phyloP scores from a whole-genome alignment of 192 early-diverging fungal species.

The Backusella sp. region DNA sequence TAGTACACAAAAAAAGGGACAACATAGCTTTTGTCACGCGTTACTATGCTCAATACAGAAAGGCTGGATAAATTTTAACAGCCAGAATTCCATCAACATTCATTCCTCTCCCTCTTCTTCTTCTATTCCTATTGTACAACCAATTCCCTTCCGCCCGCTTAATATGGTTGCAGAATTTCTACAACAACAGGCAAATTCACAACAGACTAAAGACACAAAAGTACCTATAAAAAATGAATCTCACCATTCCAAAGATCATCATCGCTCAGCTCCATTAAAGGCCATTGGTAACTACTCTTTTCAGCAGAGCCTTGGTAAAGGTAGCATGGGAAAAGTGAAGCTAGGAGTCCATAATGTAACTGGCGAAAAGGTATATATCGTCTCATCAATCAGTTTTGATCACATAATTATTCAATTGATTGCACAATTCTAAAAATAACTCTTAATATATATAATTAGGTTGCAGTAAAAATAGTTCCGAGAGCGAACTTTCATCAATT shows the following conservation, averaged over 20 bases:
- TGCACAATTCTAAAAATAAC: neutral
- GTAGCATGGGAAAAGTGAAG: constrained; percentile 97
- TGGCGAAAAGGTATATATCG: constrained; percentile 67
- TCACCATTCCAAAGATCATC: neutral
- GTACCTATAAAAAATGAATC: neutral
- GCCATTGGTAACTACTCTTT: constrained; percentile 32
- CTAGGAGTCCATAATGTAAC: constrained; percentile 71
- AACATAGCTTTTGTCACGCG: constrained; percentile 12
- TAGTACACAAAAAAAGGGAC: neutral
- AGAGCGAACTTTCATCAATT: constrained; percentile 27
- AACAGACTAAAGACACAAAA: neutral
- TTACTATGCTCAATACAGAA: constrained; percentile 14
- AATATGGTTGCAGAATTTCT: constrained; percentile 9
- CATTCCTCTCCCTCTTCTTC: constrained; percentile 2
- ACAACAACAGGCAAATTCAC: constrained; percentile 8
- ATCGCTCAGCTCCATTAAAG: constrained; percentile 14
- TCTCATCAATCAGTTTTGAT: neutral
- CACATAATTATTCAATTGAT: neutral
- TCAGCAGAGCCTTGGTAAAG: constrained; percentile 86
- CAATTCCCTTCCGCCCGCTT: neutral
- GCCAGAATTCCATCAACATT: neutral
- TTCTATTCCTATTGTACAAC: constrained; percentile 6
- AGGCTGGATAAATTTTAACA: neutral
- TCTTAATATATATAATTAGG: constrained; percentile 24
- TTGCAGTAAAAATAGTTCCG: constrained; percentile 66